Evolutionary conservation across 345 rosid species (phyloP).

Genomic region (Raphanus sativus): DNA sequence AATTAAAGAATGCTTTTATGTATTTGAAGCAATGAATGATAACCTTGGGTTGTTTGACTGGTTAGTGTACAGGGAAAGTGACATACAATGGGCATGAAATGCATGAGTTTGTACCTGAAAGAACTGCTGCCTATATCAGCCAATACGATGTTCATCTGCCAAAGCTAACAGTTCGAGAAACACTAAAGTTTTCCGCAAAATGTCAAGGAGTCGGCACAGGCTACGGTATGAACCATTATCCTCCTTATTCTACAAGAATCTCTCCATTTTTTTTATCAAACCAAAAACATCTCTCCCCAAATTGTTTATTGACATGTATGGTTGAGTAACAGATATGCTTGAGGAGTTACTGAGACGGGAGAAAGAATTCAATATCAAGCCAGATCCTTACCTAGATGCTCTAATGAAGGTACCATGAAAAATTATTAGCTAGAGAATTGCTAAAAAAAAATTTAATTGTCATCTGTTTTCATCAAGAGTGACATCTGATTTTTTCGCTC

Average conservation of each 20-base stretch:
- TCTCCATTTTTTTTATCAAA: background rate
- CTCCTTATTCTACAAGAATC: background rate
- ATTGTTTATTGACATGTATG: background rate
- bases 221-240: slow-evolving; percentile 44
- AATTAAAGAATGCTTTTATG: background rate
- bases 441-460: too few species aligned
- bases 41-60: background rate
- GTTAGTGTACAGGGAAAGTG: slow-evolving; percentile 54
- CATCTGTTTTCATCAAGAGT: background rate
- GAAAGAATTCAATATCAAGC: slow-evolving; percentile 66
- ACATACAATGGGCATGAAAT: slow-evolving; percentile 61
- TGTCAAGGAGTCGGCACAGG: slow-evolving; percentile 74
- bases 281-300: background rate
- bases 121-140: slow-evolving; percentile 66
- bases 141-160: slow-evolving; percentile 65
- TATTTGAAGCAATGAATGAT: background rate
- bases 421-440: background rate
- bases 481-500: background rate
- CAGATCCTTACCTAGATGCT: slow-evolving; percentile 75
- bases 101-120: slow-evolving; percentile 65
- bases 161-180: slow-evolving; percentile 73
- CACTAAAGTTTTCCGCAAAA: slow-evolving; percentile 74
- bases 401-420: slow-evolving; percentile 69
- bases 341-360: slow-evolving; percentile 77
- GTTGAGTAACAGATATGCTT: slow-evolving; percentile 53